Evolutionary conservation across 176 grass and related monocot species (phyloP).

Genomic region (Oryza meridionalis): DNA sequence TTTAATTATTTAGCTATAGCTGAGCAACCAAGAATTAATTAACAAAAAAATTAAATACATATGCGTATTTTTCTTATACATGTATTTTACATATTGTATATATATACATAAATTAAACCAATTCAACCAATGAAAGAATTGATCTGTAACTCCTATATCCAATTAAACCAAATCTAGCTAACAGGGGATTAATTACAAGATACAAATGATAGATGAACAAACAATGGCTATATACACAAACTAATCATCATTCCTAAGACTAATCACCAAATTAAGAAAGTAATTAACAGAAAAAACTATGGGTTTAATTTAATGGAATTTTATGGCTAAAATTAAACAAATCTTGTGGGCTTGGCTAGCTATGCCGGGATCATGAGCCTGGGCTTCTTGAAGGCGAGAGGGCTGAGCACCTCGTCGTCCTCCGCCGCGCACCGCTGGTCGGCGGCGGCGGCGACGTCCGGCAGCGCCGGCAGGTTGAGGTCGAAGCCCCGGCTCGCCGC

Average conservation of each 20-base stretch:
- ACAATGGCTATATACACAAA: background rate
- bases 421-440: constrained; percentile 38
- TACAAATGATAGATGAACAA: background rate
- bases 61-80: background rate
- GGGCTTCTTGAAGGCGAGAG: constrained; percentile 80
- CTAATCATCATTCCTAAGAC: constrained; percentile 18
- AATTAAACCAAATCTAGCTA: background rate
- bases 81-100: background rate
- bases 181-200: background rate
- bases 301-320: background rate
- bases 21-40: background rate
- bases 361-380: constrained; percentile 66
- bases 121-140: constrained; percentile 44
- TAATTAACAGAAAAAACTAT: background rate
- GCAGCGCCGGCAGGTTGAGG: constrained; percentile 72
- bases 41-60: background rate
- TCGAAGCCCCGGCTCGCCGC: constrained; percentile 48
- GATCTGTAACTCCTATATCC: background rate
- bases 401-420: constrained; percentile 87
- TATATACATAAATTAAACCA: background rate
- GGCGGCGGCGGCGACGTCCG: constrained; percentile 35
- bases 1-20: background rate
- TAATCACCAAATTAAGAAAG: background rate
- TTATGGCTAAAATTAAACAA: background rate
- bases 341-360: background rate